Conservation (phyloP, 148 eudicot genomes). For the Silene latifolia region DNA sequence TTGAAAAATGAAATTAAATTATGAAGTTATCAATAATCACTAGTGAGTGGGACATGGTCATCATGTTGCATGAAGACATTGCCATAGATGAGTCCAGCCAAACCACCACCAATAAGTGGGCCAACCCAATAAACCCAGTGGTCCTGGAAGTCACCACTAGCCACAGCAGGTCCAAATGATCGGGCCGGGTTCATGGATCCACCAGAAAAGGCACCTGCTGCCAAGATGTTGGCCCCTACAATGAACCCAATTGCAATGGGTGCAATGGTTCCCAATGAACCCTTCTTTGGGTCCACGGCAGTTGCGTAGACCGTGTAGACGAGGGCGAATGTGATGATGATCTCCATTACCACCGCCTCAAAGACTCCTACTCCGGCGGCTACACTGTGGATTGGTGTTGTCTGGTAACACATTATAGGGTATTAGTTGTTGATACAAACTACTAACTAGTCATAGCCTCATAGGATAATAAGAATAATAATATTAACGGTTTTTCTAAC, state of each 20-base stretch:
- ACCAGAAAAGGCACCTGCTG: conserved; percentile 83
- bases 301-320: conserved; percentile 92
- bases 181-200: conserved; percentile 96
- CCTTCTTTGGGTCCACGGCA: conserved; percentile 86
- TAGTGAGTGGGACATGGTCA: conserved; percentile 30
- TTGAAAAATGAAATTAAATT: not conserved
- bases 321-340: conserved; percentile 66
- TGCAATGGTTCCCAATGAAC: conserved; percentile 64
- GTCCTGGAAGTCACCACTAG: conserved; percentile 52
- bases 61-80: conserved; percentile 58
- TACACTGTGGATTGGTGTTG: conserved; percentile 53
- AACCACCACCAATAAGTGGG: conserved; percentile 80
- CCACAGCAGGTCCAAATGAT: conserved; percentile 81
- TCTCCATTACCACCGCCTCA: conserved; percentile 70
- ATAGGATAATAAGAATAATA: too few relatives aligned
- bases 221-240: conserved; percentile 85
- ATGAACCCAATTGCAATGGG: conserved; percentile 85
- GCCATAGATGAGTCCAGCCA: conserved; percentile 62
- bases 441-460: too few relatives aligned
- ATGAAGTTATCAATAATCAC: conserved; percentile 16
- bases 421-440: not conserved
- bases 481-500: too few relatives aligned
- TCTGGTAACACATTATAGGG: conserved; percentile 30
- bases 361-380: conserved; percentile 52
- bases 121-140: conserved; percentile 94